Evolutionary conservation across 192 early-diverging fungal genomes (phyloP), one percentile per base, ranked within the genome.

Genomic region (Thoreauomyces humboldtii): DNA sequence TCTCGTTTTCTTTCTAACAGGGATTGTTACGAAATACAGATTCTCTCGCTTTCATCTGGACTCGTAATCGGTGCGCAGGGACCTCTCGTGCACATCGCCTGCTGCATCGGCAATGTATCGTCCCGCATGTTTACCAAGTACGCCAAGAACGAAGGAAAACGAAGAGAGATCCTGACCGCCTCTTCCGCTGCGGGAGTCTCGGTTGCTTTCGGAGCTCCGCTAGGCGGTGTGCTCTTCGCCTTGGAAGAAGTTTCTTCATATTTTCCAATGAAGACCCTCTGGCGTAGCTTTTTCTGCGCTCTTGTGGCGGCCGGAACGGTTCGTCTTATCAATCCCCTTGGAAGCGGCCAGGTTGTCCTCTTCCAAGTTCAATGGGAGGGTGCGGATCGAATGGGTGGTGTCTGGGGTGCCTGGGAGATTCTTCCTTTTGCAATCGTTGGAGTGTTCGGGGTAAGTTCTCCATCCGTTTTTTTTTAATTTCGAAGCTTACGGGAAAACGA

Each of bases 201-300:
- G 0, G 93, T 95, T 4, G 95, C 95, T 7, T 98, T 99, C 82
- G 97, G 95, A 0, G 90, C 94, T 28, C 95, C 96, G 0, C 92
- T 98, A 46, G 95, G 90, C 63, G 90, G 90, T 12, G 88, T 92
- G 7, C 70, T 92, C 42, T 91, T 87, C 55, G 81, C 79, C 29
- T 63, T 88, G 1, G 88, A 96, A 79, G 97, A 99, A 80, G 86
- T 99, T 67, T 91, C 92, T 61, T 88, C 92, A 38, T 91, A 89
- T 59, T 97, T 99, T 61, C 94, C 94, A 4, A 87, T 88, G 21
- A 89, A 91, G 64, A 95, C 95, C 2, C 90, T 99, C 85, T 96
- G 92, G 92, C 79, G 92, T 28, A 87, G 87, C 61, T 99, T 99
- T 76, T 93, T 99, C 75, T 94, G 92, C 71, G 95, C 95, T 0